Percentiles rank a stretch among this genome's conserved stretches.
These are phyloP conservation scores for Cylindrodendrum hubeiense DNA, from an alignment of 2,329 filamentous ascomycete genomes.

Conservation along the genomic window DNA sequence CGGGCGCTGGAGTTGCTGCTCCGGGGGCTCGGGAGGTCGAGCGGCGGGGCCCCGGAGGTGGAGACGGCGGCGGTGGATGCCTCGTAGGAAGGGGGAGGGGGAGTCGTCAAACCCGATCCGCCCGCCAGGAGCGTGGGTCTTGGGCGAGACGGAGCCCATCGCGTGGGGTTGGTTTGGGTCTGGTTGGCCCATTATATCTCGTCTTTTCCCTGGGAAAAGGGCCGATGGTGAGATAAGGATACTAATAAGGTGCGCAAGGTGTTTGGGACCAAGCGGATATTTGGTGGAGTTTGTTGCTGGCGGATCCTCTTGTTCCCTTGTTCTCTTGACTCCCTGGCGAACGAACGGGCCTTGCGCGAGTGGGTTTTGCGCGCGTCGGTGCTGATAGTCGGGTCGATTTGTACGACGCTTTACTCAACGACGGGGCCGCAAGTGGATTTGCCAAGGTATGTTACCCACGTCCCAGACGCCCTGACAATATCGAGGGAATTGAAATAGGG, in stretches of 20 bases:
- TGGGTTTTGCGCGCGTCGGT: not conserved
- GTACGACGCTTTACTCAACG: conserved; percentile 3
- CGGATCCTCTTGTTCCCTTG: not conserved
- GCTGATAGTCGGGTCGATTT: conserved; percentile 5
- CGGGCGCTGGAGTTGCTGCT: conserved; percentile 18
- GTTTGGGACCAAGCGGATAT: not conserved
- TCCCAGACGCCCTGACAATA: not conserved
- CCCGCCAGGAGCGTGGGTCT: conserved; percentile 3
- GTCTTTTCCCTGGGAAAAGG: not conserved
- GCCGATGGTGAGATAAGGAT: conserved; percentile 7
- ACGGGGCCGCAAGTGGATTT: not conserved
- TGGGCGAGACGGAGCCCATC: not conserved
- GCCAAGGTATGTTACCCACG: not conserved
- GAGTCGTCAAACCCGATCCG: conserved; percentile 17
- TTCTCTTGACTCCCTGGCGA: not conserved
- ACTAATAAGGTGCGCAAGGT: conserved; percentile 1
- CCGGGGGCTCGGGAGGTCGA: not conserved
- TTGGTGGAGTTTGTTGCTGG: not conserved
- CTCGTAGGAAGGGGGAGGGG: conserved; percentile 21
- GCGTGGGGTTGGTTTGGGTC: conserved; percentile 8
- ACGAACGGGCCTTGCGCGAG: not conserved
- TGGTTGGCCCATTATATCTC: conserved; percentile 11
- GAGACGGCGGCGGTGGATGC: conserved; percentile 12
- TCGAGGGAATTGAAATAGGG: not conserved
- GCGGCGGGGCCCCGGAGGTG: not conserved